Evolutionary conservation across 2,329 filamentous ascomycete genomes (phyloP).

Genomic region (Fusarium sp.): DNA sequence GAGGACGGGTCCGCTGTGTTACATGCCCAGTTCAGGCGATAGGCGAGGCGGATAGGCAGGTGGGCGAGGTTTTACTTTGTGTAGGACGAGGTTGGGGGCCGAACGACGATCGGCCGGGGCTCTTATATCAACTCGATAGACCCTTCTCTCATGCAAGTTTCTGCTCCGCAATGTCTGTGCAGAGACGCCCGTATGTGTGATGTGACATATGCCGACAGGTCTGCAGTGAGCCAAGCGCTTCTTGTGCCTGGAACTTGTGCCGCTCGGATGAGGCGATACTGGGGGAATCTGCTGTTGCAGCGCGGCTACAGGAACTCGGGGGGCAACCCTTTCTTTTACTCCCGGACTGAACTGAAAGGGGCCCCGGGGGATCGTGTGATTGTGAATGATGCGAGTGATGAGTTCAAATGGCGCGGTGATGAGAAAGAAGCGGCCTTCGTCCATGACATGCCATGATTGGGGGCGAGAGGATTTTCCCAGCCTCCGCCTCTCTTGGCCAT

Average conservation of each 20-base stretch:
- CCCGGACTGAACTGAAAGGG: not conserved
- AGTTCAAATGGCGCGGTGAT: conserved; percentile 31
- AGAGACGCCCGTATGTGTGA: not conserved
- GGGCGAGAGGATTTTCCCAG: conserved; percentile 12
- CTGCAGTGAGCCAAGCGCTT: conserved; percentile 9
- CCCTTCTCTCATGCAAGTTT: not conserved
- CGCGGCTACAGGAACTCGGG: conserved; percentile 17
- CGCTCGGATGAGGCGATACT: conserved; percentile 4
- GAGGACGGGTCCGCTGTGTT: conserved; percentile 17
- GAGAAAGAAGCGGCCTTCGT: not conserved
- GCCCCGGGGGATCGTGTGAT: conserved; percentile 6
- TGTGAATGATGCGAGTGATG: conserved; percentile 28
- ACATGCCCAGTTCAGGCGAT: conserved; percentile 26
- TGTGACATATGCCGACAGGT: conserved; percentile 22
- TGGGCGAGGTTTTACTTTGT: conserved; percentile 3
- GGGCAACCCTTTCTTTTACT: not conserved
- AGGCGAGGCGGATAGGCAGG: not conserved
- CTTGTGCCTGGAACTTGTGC: conserved; percentile 6
- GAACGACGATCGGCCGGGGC: conserved; percentile 11
- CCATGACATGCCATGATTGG: conserved; percentile 4
- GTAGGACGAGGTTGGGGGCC: conserved; percentile 23
- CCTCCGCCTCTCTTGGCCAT: conserved; percentile 8
- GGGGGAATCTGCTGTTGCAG: conserved; percentile 11
- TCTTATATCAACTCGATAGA: conserved; percentile 21
- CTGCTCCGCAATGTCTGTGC: not conserved